Percentiles rank a stretch among this genome's conserved stretches.
Conservation (phyloP, 148 eudicot species). For the Cornus kousa region DNA sequence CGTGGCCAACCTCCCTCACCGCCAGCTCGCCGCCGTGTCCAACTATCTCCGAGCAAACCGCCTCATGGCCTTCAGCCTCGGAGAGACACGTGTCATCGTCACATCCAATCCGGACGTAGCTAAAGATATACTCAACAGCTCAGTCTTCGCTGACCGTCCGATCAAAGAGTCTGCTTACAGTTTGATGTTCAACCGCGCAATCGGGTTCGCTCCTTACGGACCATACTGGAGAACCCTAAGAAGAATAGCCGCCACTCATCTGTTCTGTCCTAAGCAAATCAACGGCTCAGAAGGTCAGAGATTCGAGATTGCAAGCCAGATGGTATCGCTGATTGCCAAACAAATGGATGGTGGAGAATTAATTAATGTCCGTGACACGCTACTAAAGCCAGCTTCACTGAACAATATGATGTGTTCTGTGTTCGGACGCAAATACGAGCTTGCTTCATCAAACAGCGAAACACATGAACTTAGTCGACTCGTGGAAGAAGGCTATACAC, state of each 20-base stretch:
- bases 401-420: conserved; percentile 69
- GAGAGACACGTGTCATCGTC: conserved; percentile 57
- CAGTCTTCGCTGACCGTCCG: conserved; percentile 63
- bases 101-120: conserved; percentile 66
- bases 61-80: conserved; percentile 67
- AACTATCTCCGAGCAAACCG: conserved; percentile 26
- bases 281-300: conserved; percentile 33
- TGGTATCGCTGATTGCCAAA: conserved; percentile 20
- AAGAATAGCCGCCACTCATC: conserved; percentile 51
- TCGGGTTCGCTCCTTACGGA: conserved; percentile 76
- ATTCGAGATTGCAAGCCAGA: conserved; percentile 27
- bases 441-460: conserved; percentile 21
- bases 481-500: conserved; percentile 64
- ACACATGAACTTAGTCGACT: conserved; percentile 38
- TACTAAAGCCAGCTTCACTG: conserved; percentile 51
- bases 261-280: conserved; percentile 51
- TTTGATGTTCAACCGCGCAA: conserved; percentile 67
- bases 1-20: conserved; percentile 59
- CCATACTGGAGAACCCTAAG: conserved; percentile 62
- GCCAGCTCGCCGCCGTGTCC: conserved; percentile 42
- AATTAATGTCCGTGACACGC: conserved; percentile 27
- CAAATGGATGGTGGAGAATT: conserved; percentile 8
- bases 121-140: conserved; percentile 41
- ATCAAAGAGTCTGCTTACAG: conserved; percentile 61
- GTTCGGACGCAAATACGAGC: conserved; percentile 43